Percentiles rank a stretch among this genome's conserved stretches.
Conservation (phyloP, 371 early-diverging fungal genomes). For the Syncephalastrum monosporum region DNA sequence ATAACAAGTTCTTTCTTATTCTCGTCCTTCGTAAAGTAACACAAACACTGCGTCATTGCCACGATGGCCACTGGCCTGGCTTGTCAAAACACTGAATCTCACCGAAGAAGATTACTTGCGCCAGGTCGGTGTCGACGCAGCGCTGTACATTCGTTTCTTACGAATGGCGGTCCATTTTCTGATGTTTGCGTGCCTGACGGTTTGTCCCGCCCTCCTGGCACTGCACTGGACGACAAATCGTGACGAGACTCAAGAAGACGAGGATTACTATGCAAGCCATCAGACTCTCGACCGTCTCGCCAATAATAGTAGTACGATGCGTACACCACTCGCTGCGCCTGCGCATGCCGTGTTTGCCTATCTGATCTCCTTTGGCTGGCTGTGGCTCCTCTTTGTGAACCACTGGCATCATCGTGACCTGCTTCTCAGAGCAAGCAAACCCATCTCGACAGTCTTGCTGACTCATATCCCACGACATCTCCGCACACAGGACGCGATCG, state of each 20-base stretch:
- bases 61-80: conserved; percentile 52
- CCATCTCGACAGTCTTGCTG: conserved; percentile 24
- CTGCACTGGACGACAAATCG: conserved; percentile 44
- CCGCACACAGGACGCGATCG: conserved; percentile 26
- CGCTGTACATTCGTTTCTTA: conserved; percentile 69
- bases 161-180: conserved; percentile 63
- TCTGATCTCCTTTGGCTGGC: conserved; percentile 35
- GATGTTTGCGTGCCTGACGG: conserved; percentile 38
- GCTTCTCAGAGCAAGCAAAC: conserved; percentile 25
- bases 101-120: conserved; percentile 45
- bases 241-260: conserved; percentile 1
- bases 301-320: conserved; percentile 5
- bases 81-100: conserved; percentile 28
- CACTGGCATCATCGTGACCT: conserved; percentile 38
- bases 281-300: conserved; percentile 3
- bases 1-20: conserved; percentile 6
- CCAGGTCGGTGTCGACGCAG: conserved; percentile 64
- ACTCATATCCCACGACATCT: conserved; percentile 35
- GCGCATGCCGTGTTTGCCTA: conserved; percentile 42
- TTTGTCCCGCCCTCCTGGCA: conserved; percentile 51
- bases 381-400: conserved; percentile 52
- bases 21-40: background rate
- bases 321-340: conserved; percentile 30
- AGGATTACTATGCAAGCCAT: conserved; percentile 10
- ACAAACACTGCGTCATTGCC: conserved; percentile 19